Base-by-base conservation (phyloP, 768 basidiomycete species). In the Macrolepiota albuminosa region DNA sequence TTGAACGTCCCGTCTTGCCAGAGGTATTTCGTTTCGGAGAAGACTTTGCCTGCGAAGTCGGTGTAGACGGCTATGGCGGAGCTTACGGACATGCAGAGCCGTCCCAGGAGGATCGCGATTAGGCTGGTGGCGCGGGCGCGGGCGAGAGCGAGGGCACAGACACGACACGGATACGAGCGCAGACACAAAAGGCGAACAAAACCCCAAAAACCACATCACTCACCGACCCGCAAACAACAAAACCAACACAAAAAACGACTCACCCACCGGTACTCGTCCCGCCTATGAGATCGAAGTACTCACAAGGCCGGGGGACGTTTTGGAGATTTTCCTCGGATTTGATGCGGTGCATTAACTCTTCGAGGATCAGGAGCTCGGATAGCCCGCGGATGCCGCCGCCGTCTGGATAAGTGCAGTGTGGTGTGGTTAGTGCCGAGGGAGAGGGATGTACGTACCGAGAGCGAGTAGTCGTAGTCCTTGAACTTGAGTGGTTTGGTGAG, bases 221-320 rank as follows among this genome's bases (percentile, higher is more conserved):
- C 29, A 1, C 29, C 29, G 29, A 29, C 29, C 29, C 29, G 1
- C 1, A 29, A 29, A 2, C 29, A 29, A 29, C 29, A 29, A 29
- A 29, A 29, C 2, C 29, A 29, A 29, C 29, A 29, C n/a, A 29
- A 29, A 29, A 29, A 29, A 34, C 8, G 10, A 49, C 68, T 24
- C 9, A 69, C 69, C 69, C 69, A 9, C 69, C 69, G 34, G 69
- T 67, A 26, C 64, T 59, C 4, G 69, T 69, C 3, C 69, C 69
- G 13, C 65, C 65, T n/a, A 70, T 68, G 16, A 70, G 13, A 59
- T 70, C 65, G 43, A 70, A 70, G 42, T 66, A 68, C 5, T 70
- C 67, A 53, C 69, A 70, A 16, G 69, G 69, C 54, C 24, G 34
- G 1, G 54, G 54, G 2, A 36, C 42, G 1, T 14, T 7, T 6